These are phyloP conservation scores for Cephalotrichum gorgonifer DNA, from an alignment of 2,329 filamentous ascomycete genomes.

Conservation along the genomic window DNA sequence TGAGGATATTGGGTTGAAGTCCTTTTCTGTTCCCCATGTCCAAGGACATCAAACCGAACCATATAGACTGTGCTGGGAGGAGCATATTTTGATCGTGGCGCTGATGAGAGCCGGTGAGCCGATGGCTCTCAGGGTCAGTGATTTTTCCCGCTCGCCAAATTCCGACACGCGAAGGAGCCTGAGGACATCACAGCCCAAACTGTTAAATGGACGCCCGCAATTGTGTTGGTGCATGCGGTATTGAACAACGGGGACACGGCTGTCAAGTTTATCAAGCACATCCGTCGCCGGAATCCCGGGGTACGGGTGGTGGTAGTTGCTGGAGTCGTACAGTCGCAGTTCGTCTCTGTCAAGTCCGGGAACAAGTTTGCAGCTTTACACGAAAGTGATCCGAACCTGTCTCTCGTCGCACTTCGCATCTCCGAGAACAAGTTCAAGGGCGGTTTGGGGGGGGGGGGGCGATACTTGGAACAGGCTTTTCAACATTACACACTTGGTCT, in stretches of 20 bases:
- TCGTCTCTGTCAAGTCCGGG: conserved; percentile 5
- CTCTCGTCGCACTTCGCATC: conserved; percentile 40
- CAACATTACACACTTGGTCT: conserved; percentile 39
- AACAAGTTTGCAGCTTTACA: neutral
- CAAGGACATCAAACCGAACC: neutral
- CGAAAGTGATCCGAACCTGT: conserved; percentile 12
- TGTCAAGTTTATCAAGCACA: too few species aligned
- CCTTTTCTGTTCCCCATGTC: neutral
- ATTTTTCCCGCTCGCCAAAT: conserved; percentile 29
- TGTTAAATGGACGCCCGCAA: too few species aligned
- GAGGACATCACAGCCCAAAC: conserved; percentile 22
- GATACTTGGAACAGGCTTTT: conserved; percentile 52
- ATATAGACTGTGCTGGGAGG: conserved; percentile 34
- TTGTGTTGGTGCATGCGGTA: too few species aligned
- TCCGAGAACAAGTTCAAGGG: conserved; percentile 47
- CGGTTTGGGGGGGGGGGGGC: conserved; percentile 33
- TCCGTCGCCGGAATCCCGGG: conserved; percentile 14
- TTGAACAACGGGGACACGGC: too few species aligned
- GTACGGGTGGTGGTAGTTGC: conserved; percentile 43
- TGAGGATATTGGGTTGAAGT: neutral
- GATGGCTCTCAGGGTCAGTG: conserved; percentile 47
- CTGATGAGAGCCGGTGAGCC: conserved; percentile 53
- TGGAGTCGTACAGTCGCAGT: conserved; percentile 38
- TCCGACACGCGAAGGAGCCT: neutral
- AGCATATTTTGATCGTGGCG: conserved; percentile 40